Evolutionary conservation across 495 filamentous ascomycete genomes (phyloP).

Genomic region (Penicillium longicatenatum): DNA sequence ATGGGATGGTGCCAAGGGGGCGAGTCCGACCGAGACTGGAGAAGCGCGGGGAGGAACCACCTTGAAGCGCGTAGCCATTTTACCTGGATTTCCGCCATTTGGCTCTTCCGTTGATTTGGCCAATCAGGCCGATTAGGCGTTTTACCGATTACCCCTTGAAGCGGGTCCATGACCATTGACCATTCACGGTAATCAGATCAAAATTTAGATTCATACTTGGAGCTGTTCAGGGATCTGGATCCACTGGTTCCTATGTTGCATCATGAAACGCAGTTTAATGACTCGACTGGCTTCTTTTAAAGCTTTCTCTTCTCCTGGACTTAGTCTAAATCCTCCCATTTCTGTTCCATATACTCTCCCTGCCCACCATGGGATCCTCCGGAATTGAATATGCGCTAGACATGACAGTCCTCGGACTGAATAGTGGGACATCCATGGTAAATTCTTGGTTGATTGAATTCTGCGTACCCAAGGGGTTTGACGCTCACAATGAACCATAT

Average conservation of each 20-base stretch:
- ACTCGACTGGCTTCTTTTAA: not conserved
- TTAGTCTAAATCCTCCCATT: not conserved
- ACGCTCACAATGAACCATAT: constrained; percentile 1
- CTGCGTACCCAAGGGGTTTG: too few relatives aligned
- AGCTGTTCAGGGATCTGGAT: not conserved
- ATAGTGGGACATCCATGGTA: constrained; percentile 22
- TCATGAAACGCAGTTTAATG: not conserved
- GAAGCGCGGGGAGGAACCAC: constrained; percentile 1
- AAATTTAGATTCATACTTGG: constrained; percentile 1
- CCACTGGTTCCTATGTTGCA: not conserved
- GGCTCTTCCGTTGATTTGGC: not conserved
- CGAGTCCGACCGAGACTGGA: constrained; percentile 1
- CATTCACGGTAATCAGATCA: not conserved
- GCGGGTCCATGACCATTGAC: not conserved
- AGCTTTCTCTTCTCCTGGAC: too few relatives aligned
- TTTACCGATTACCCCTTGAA: constrained; percentile 8
- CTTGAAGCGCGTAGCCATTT: constrained; percentile 4
- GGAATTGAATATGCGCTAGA: constrained; percentile 12
- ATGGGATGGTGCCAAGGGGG: not conserved
- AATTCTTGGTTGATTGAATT: not conserved
- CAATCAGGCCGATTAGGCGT: not conserved
- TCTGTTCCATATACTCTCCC: not conserved
- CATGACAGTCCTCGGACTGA: constrained; percentile 16
- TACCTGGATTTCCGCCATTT: not conserved
- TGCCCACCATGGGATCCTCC: constrained; percentile 4